phyloP scores from a whole-genome alignment of 2,329 filamentous ascomycete species.

The Neofusicoccum kwambonambiense region DNA sequence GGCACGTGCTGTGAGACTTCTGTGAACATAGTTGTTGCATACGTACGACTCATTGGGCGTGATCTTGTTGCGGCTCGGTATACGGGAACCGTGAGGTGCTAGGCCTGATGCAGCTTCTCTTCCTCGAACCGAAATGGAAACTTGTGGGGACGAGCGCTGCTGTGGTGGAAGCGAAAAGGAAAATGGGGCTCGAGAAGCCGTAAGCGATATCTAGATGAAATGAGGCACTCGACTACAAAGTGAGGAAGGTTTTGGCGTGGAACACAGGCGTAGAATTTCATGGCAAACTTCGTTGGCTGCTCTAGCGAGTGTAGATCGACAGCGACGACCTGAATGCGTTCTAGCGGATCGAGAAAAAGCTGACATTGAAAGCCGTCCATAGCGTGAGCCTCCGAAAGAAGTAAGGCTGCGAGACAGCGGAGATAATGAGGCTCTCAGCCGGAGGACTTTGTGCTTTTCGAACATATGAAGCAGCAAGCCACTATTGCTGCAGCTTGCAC shows the following conservation, averaged over 20 bases:
- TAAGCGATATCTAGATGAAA: not conserved
- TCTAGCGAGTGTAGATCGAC: not conserved
- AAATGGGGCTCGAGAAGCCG: not conserved
- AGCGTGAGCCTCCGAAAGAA: not conserved
- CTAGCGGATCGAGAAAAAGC: not conserved
- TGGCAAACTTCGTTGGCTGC: not conserved
- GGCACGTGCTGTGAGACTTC: too few relatives aligned
- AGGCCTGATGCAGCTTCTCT: not conserved
- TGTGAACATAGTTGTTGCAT: not conserved
- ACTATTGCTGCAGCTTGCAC: not conserved
- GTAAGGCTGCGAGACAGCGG: not conserved
- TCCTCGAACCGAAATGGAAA: not conserved
- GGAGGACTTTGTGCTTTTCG: not conserved
- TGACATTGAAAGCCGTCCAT: not conserved
- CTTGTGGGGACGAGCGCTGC: not conserved
- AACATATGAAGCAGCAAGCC: not conserved
- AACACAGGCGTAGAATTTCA: not conserved
- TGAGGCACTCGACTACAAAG: not conserved
- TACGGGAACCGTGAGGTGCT: not conserved
- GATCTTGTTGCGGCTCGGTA: not conserved
- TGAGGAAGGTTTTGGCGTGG: not conserved
- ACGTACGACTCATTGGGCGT: not conserved
- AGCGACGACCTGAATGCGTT: not conserved
- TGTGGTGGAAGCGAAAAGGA: not conserved
- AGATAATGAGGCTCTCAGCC: constrained; percentile 1